Conservation (phyloP, 352 stramenopile species). For the Elongisporangium prolatum region DNA sequence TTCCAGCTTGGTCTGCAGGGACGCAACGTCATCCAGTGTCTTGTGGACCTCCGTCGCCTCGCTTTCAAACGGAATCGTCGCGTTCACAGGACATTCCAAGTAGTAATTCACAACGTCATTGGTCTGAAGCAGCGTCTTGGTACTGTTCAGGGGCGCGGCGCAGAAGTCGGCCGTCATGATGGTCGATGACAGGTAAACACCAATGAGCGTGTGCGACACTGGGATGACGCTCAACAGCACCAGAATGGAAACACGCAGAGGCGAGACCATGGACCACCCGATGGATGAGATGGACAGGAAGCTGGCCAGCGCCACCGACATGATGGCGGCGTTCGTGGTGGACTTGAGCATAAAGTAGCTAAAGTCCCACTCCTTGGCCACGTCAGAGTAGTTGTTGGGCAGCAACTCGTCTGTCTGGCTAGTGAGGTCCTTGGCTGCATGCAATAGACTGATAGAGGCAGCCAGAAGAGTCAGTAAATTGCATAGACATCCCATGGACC, state of each 20-base stretch:
- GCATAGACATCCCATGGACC: not conserved
- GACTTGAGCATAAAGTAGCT: constrained; percentile 83
- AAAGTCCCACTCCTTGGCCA: constrained; percentile 58
- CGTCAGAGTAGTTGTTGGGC: constrained; percentile 47
- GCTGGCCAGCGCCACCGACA: constrained; percentile 62
- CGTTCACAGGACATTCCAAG: constrained; percentile 51
- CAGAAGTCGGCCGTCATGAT: constrained; percentile 84
- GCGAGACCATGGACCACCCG: constrained; percentile 74
- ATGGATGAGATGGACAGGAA: constrained; percentile 80
- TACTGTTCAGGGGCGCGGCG: constrained; percentile 61
- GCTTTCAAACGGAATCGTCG: constrained; percentile 39
- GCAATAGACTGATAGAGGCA: constrained; percentile 29
- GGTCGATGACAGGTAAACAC: constrained; percentile 71
- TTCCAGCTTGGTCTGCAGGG: constrained; percentile 47
- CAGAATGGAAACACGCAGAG: constrained; percentile 69
- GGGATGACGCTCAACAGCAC: constrained; percentile 72
- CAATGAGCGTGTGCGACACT: constrained; percentile 75
- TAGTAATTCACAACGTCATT: constrained; percentile 56
- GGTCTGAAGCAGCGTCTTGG: constrained; percentile 44
- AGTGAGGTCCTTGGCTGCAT: constrained; percentile 44
- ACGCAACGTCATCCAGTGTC: constrained; percentile 19
- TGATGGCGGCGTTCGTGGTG: constrained; percentile 74
- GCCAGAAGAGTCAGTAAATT: not conserved
- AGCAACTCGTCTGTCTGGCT: constrained; percentile 50
- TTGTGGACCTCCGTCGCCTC: constrained; percentile 24